These are phyloP conservation scores for Cyclotella sp. DNA, from an alignment of 108 stramenopile species.

Conservation along the genomic window DNA sequence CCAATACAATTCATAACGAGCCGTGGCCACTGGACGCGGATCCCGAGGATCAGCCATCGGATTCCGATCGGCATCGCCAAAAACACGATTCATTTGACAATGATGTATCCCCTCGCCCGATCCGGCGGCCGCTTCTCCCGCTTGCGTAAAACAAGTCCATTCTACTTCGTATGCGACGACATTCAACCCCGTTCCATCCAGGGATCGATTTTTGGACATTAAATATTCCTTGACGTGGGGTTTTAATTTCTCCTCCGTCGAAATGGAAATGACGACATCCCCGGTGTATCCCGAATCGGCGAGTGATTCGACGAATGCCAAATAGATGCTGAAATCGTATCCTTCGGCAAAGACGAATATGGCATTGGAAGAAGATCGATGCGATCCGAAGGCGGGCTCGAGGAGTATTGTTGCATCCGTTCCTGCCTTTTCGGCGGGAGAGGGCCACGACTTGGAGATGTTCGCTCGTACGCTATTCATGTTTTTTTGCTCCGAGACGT, in stretches of 20 bases:
- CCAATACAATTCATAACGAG: constrained; percentile 91
- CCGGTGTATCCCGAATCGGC: constrained; percentile 66
- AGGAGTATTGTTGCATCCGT: constrained; percentile 27
- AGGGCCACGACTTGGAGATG: constrained; percentile 23
- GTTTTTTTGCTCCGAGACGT: not conserved
- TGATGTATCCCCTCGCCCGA: constrained; percentile 26
- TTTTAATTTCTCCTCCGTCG: constrained; percentile 49
- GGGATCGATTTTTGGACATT: constrained; percentile 31
- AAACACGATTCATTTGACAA: constrained; percentile 54
- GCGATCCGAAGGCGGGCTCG: constrained; percentile 43
- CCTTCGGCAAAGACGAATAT: constrained; percentile 64
- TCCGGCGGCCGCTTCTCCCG: constrained; percentile 41
- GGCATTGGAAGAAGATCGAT: constrained; percentile 39
- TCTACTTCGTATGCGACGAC: constrained; percentile 69
- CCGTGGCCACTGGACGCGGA: constrained; percentile 79
- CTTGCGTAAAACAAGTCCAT: constrained; percentile 63
- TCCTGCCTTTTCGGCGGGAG: constrained; percentile 34
- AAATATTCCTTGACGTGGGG: constrained; percentile 75
- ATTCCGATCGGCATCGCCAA: constrained; percentile 50
- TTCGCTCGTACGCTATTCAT: not conserved
- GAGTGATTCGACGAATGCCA: constrained; percentile 78
- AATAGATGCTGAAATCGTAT: constrained; percentile 69
- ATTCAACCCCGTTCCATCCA: constrained; percentile 45
- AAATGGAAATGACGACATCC: constrained; percentile 79
- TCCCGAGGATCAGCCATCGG: constrained; percentile 67